Base-by-base conservation (phyloP, 108 stramenopile genomes). In the Cyclotella atomus region DNA sequence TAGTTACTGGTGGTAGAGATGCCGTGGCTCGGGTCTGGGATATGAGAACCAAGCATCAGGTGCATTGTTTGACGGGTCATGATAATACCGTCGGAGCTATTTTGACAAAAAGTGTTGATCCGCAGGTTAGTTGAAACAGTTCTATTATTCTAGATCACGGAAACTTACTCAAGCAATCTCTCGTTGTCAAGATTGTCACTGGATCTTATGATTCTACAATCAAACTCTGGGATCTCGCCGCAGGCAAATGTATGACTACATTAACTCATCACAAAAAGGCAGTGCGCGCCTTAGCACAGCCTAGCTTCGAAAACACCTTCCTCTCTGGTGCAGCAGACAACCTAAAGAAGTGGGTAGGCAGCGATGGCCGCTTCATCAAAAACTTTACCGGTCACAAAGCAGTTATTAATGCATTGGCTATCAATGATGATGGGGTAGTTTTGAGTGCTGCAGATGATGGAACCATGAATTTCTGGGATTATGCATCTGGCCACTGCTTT, bases 1-100 rank as follows among this genome's bases (percentile, higher is more conserved):
- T 99, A 33, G 95, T 99, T n/a, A 98, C 99, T n/a, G 99, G 97
- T 10, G 98, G 98, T 33, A 85, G 97, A 35, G 99, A 99, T 83
- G 93, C 96, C 28, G 96, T 97, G 41, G 97, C 96, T 6, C 80
- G 99, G 15, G 98, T 99, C 3, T 99, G 99, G 99, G 99, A 99
- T 82, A 98, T 99, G 81, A 87, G 99, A 30, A 96, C 98, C 50
- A 97, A 97, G 80, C 84, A 94, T 65, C 87, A 93, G 68, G 75
- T 99, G 6, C 97, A 98, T 74, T 83, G 87, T 36, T 87, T 99
- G 73, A 79, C 83, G 5, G 99, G 99, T 24, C 99, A 99, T 78
- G 89, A 93, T 52, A 83, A 97, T 69, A 97, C 98, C 1, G 97
- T 99, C 1, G 97, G 89, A 0, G 75, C 93, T 23, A 35, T 99